Evolutionary conservation across 129 eudicot genomes (phyloP), one percentile per base, ranked within the genome.

Genomic region (Chrysanthemum seticuspe): DNA sequence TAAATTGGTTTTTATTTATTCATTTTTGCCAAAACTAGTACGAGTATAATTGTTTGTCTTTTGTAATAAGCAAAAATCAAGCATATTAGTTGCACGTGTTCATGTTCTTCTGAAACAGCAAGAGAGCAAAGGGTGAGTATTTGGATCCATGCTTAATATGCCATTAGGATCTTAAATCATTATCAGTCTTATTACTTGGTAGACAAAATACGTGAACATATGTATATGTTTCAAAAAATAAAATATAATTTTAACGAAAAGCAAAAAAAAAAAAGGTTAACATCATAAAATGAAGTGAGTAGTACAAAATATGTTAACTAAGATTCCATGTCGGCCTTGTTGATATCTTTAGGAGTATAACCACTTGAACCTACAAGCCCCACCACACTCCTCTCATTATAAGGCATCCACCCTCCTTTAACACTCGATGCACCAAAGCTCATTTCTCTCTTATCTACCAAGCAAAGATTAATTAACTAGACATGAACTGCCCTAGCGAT

Each of bases 401-500:
- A 77, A 5, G 45, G 65, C 70, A 77, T 45, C 63, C 64, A 58
- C 47, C 15, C 53, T 76, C 64, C 52, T 54, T 48, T 47, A 62
- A 70, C 65, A 34, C 81, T 69, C 65, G 1, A 68, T 21, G 40
- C 71, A 36, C 65, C 44, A 25, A 62, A 69, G 31, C 70, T 50
- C 65, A 70, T 69, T 40, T 53, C 48, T 51, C 65, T 61, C 23
- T 48, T 6, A 70, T 62, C 70, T 25, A 52, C 66, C 50, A 51
- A 51, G 14, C 61, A 6, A 16, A 13, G 21, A 1, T 21, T 62
- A 31, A 31, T 52, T n/a, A n/a, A n/a, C n/a, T 47, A 63, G 48
- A 44, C 70, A 90, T 83, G 84, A 85, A 51, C 50, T 52, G 76
- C 52, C 68, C 76, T 1, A 45, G 60, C 4, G 87, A 62, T 13